Conservation (phyloP, 1,139 yeast species). For the Geotrichum phurueaensis region DNA sequence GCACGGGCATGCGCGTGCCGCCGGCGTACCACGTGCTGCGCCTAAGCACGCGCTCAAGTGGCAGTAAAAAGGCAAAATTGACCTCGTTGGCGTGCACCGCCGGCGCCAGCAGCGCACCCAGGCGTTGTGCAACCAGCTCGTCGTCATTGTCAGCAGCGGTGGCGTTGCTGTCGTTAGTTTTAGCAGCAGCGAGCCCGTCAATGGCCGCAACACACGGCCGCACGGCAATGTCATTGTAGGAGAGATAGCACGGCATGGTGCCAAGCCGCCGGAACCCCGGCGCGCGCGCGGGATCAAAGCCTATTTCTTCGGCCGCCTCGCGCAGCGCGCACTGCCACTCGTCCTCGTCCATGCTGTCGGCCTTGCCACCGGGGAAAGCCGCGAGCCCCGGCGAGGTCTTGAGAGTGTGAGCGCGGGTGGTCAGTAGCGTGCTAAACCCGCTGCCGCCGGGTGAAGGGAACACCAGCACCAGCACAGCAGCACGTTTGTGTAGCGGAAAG, state of each 20-base stretch:
- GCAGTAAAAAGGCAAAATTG: conserved; percentile 25
- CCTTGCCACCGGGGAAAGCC: conserved; percentile 87
- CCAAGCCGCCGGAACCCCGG: conserved; percentile 44
- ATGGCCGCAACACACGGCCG: conserved; percentile 71
- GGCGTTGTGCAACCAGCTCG: not conserved
- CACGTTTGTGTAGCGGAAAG: conserved; percentile 50
- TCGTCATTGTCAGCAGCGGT: not conserved
- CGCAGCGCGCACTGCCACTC: conserved; percentile 72
- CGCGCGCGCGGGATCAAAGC: conserved; percentile 51
- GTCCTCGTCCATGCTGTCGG: conserved; percentile 47
- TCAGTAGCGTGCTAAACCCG: conserved; percentile 63
- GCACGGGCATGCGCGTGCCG: conserved; percentile 4
- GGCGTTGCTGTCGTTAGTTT: not conserved
- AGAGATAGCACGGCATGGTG: conserved; percentile 63
- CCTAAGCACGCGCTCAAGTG: conserved; percentile 21
- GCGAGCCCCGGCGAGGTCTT: conserved; percentile 77
- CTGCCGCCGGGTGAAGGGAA: conserved; percentile 35
- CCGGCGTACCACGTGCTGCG: conserved; percentile 10
- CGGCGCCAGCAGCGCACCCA: conserved; percentile 20
- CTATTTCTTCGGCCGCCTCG: conserved; percentile 80
- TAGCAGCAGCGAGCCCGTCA: conserved; percentile 26
- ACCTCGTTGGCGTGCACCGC: conserved; percentile 26
- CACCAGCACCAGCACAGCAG: conserved; percentile 63
- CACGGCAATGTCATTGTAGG: conserved; percentile 70
- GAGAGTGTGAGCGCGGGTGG: conserved; percentile 63